A percentile compares a stretch with the other conserved stretches of the same genome.
phyloP scores from a whole-genome alignment of 2,329 filamentous ascomycete genomes.

The Ascochyta koolunga region DNA sequence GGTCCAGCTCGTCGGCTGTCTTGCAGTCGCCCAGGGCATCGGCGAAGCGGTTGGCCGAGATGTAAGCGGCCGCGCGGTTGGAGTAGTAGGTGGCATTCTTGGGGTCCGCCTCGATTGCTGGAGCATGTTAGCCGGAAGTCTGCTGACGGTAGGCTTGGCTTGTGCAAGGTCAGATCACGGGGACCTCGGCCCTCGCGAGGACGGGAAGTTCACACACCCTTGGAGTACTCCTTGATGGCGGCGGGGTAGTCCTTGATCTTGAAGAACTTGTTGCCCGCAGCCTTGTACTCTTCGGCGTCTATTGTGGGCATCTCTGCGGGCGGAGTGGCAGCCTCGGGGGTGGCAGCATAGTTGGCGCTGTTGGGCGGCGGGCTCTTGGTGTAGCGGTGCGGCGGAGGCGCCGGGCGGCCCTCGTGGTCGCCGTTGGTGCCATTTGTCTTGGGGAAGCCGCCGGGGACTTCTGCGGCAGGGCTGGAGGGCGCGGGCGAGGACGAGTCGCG shows the following conservation, averaged over 20 bases:
- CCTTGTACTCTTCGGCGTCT: constrained; percentile 90
- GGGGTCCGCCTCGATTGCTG: constrained; percentile 88
- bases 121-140: constrained; percentile 28
- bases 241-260: constrained; percentile 89
- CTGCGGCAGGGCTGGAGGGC: constrained; percentile 55
- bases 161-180: background rate
- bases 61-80: constrained; percentile 93
- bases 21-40: constrained; percentile 87
- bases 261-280: constrained; percentile 93
- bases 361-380: constrained; percentile 56
- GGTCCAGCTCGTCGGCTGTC: constrained; percentile 80
- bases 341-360: constrained; percentile 46
- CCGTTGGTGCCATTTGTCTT: constrained; percentile 56
- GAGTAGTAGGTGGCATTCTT: constrained; percentile 87
- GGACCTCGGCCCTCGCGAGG: no score
- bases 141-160: background rate
- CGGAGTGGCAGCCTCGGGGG: constrained; percentile 47
- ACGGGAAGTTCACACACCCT: constrained; percentile 82
- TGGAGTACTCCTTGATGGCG: constrained; percentile 91
- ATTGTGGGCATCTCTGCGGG: constrained; percentile 59
- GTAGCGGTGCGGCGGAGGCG: constrained; percentile 73
- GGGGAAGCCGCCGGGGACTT: constrained; percentile 44
- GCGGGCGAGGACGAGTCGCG: constrained; percentile 29
- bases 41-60: constrained; percentile 80
- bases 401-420: constrained; percentile 60